These are phyloP conservation scores for Saprolegnia parasitica DNA, from an alignment of 352 stramenopile species.

Conservation along the genomic window DNA sequence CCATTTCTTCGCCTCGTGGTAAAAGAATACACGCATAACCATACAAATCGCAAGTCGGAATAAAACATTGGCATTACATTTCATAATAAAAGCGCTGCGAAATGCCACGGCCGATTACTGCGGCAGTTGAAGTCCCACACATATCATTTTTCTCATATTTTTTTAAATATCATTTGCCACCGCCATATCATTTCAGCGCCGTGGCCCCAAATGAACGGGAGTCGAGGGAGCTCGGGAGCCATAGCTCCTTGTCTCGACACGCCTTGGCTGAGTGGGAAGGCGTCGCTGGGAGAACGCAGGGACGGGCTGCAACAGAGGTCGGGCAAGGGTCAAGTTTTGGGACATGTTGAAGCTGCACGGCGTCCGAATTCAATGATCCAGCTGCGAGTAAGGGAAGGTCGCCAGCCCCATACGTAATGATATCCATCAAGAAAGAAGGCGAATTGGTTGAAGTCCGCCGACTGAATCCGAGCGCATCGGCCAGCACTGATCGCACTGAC, in stretches of 20 bases:
- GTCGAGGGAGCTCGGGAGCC: neutral
- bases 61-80: neutral
- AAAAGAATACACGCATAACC: neutral
- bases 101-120: neutral
- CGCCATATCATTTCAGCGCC: neutral
- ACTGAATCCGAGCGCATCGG: too few relatives aligned
- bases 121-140: conserved; percentile 17
- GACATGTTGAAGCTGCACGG: neutral
- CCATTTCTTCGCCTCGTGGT: neutral
- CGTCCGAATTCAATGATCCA: conserved; percentile 9
- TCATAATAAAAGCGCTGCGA: neutral
- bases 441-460: conserved; percentile 2
- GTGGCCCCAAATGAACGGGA: neutral
- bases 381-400: conserved; percentile 1
- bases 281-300: too few relatives aligned
- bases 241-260: too few relatives aligned
- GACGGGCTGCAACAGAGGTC: too few relatives aligned
- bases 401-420: conserved; percentile 1
- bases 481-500: too few relatives aligned
- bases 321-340: neutral
- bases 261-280: too few relatives aligned
- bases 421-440: conserved; percentile 9
- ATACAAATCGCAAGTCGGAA: neutral
- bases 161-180: neutral
- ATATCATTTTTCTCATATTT: conserved; percentile 22